phyloP scores from a whole-genome alignment of 1,139 yeast genomes.

The Hemisphaericaspora subhashii region DNA sequence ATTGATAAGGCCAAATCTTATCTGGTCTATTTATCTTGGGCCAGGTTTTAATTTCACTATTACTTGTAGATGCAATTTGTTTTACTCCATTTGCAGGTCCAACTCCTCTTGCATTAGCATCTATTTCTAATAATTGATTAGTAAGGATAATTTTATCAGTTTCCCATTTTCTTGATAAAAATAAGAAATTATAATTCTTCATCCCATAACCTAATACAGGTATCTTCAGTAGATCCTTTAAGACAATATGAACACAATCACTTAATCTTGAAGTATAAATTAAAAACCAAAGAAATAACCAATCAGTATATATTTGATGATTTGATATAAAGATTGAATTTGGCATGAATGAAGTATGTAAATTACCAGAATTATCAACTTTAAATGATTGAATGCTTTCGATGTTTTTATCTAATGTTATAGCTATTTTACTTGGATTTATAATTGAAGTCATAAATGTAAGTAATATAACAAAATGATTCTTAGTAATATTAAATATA shows the following conservation, averaged over 20 bases:
- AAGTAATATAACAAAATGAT: slow-evolving; percentile 48
- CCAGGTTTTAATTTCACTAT: slow-evolving; percentile 26
- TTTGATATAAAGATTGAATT: slow-evolving; percentile 72
- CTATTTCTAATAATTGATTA: slow-evolving; percentile 54
- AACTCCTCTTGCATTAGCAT: slow-evolving; percentile 50
- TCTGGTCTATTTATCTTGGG: slow-evolving; percentile 35
- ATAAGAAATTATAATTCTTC: slow-evolving; percentile 76
- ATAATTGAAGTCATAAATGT: slow-evolving; percentile 43
- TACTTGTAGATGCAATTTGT: slow-evolving; percentile 21
- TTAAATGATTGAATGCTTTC: slow-evolving; percentile 21
- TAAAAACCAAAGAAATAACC: slow-evolving; percentile 92
- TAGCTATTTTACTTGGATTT: slow-evolving; percentile 40
- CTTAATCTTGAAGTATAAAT: slow-evolving; percentile 69
- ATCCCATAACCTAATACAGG: slow-evolving; percentile 90
- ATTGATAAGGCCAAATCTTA: slow-evolving; percentile 46
- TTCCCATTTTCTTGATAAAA: slow-evolving; percentile 83
- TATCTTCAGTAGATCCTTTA: slow-evolving; percentile 70
- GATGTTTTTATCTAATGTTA: slow-evolving; percentile 39
- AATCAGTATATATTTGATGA: slow-evolving; percentile 93
- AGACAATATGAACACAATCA: slow-evolving; percentile 68
- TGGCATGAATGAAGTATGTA: slow-evolving; percentile 37
- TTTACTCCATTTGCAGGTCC: slow-evolving; percentile 54
- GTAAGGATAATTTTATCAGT: slow-evolving; percentile 63
- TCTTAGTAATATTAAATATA: slow-evolving; percentile 47
- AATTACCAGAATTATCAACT: slow-evolving; percentile 23